phyloP scores from a whole-genome alignment of 257 asterid genomes.

The Capsicum baccatum region DNA sequence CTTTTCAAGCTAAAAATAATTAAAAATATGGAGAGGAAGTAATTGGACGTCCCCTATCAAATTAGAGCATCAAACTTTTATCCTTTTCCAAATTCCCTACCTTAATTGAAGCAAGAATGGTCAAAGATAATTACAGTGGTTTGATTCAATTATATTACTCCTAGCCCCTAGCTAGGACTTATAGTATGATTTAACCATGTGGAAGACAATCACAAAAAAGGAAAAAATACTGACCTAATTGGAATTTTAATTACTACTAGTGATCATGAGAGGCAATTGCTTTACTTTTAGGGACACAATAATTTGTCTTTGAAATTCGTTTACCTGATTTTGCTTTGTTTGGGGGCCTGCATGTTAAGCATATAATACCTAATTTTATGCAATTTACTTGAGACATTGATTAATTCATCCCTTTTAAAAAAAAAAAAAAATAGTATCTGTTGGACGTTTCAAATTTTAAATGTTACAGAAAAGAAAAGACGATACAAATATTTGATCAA shows the following conservation, averaged over 20 bases:
- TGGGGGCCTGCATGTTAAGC: neutral
- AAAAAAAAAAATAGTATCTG: no score
- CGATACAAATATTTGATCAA: neutral
- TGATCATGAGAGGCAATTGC: conserved; percentile 13
- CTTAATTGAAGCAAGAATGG: conserved; percentile 7
- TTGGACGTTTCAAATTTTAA: no score
- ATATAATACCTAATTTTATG: no score
- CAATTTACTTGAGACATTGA: neutral
- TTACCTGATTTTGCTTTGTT: neutral
- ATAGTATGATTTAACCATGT: conserved; percentile 28
- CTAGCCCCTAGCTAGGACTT: neutral
- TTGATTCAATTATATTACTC: neutral
- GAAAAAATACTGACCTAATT: neutral
- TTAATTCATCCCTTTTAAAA: no score
- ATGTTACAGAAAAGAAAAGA: neutral
- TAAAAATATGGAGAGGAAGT: neutral
- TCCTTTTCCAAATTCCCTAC: neutral
- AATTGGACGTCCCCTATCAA: neutral
- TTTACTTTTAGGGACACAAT: conserved; percentile 29
- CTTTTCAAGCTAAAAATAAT: neutral
- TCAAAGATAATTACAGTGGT: neutral
- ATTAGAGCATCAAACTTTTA: neutral
- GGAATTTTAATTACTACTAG: conserved; percentile 22
- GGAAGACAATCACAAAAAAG: conserved; percentile 29
- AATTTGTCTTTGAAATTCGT: conserved; percentile 16